Evolutionary conservation across 2,329 filamentous ascomycete genomes (phyloP), one percentile per base, ranked within the genome.

Genomic region (Nigrospora osmanthi): DNA sequence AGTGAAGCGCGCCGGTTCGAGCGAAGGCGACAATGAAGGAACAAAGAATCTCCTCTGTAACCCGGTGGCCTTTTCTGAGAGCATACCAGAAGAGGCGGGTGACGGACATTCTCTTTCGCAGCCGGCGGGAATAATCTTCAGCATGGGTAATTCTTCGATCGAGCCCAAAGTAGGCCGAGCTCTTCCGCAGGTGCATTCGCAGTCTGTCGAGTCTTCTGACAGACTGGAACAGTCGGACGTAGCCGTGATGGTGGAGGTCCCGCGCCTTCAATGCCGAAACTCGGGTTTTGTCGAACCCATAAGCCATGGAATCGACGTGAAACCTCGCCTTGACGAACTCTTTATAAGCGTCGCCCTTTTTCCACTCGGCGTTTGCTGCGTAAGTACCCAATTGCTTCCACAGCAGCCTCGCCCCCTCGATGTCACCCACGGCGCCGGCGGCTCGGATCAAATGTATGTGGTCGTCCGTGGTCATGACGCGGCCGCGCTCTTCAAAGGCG

Each of bases 261-360:
- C 71, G 65, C 3, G 71, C 63, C 3, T 57, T 56, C 33, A 71
- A 53, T 16, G 66, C 63, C 23, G 23, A 28, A 23, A 71, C 60
- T 3, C 64, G 58, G 1, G 58, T 49, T 39, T 68, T 65, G 46
- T 75, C 67, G 34, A 68, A 68, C 40, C 73, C 68, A 30, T 68
- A 66, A 54, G 76, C 77, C 0, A 69, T 42, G 1, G 68, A 63
- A 16, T 74, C 66, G 0, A 67, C 65, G 39, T 74, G 52, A 52
- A 71, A 78, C 1, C 71, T 66, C 4, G 71, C 67, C 47, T 67
- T 68, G 49, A 75, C 52, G 49, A 69, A 76, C 48, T 77, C 75
- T 36, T 54, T 49, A 58, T 69, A 73, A 11, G 40, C 12, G 30
- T 51, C 46, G 16, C 19, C 40, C 10, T 55, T 50, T 38, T 45